These are phyloP conservation scores for Phytopythium cucurbitacearum DNA, from an alignment of 352 stramenopile species.

Conservation along the genomic window DNA sequence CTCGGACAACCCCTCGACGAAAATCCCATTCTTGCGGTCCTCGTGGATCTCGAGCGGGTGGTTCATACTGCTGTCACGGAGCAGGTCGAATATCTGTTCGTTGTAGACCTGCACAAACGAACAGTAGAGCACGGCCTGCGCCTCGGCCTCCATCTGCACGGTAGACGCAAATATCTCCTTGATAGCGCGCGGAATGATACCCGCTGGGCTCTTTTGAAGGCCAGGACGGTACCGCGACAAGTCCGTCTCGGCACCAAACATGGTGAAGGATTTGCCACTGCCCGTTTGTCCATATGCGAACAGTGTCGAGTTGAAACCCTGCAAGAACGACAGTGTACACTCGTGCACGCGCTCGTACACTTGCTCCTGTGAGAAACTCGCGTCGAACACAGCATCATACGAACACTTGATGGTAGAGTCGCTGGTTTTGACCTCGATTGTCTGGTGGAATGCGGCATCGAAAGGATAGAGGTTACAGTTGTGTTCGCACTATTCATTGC, in stretches of 20 bases:
- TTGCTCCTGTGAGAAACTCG: constrained; percentile 65
- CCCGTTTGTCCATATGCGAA: constrained; percentile 86
- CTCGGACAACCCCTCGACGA: constrained; percentile 89
- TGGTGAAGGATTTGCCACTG: constrained; percentile 85
- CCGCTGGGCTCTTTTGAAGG: constrained; percentile 76
- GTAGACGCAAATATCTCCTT: constrained; percentile 80
- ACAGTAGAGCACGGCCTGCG: constrained; percentile 57
- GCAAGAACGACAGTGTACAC: constrained; percentile 73
- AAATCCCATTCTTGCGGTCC: constrained; percentile 83
- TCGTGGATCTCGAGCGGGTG: constrained; percentile 82
- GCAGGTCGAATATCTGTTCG: constrained; percentile 88
- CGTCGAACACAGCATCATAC: constrained; percentile 81
- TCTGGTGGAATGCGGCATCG: constrained; percentile 19
- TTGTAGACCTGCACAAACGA: constrained; percentile 92
- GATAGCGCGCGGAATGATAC: constrained; percentile 88
- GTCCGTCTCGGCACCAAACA: constrained; percentile 79
- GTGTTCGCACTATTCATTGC: too few species aligned
- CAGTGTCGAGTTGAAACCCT: constrained; percentile 81
- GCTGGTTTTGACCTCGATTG: constrained; percentile 67
- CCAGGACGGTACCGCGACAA: constrained; percentile 63
- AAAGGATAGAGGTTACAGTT: too few species aligned
- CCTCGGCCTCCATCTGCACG: constrained; percentile 49
- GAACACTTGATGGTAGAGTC: constrained; percentile 73
- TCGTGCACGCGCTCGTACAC: constrained; percentile 77
- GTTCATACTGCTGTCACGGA: constrained; percentile 78